These are phyloP conservation scores for Edaphochlamys debaryana DNA, from an alignment of 139 green algal species.

Conservation along the genomic window DNA sequence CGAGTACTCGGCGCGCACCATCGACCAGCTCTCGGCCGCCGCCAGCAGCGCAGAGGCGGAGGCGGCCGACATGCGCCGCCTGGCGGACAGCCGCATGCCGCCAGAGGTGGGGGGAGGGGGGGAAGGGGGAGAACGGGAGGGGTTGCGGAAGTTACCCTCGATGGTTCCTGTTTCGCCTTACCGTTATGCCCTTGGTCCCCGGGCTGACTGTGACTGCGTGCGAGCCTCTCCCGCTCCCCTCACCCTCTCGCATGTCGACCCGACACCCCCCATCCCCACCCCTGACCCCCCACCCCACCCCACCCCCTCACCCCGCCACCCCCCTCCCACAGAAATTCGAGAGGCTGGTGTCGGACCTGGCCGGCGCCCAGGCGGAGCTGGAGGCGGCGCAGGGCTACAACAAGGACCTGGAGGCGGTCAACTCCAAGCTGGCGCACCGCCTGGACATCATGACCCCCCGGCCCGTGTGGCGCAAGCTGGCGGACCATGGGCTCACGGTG, in stretches of 20 bases:
- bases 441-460: constrained; percentile 37
- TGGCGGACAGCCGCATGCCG: constrained; percentile 43
- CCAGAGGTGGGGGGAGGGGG: constrained; percentile 10
- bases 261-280: background rate
- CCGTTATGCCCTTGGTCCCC: too few species aligned
- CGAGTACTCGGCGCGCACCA: background rate
- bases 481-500: constrained; percentile 22
- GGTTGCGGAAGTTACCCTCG: too few species aligned
- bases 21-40: background rate
- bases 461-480: constrained; percentile 33
- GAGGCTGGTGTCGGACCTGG: constrained; percentile 13
- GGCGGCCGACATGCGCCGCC: background rate
- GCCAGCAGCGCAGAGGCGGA: background rate
- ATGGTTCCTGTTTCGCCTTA: too few species aligned
- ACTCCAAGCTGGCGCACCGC: constrained; percentile 35
- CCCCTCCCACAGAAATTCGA: constrained; percentile 28
- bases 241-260: too few species aligned
- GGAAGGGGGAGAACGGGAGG: too few species aligned
- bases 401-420: constrained; percentile 33
- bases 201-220: too few species aligned
- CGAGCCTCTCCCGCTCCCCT: too few species aligned
- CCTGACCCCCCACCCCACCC: background rate
- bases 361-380: constrained; percentile 1
- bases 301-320: too few species aligned
- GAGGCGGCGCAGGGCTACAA: background rate